These are phyloP conservation scores for Davidsoniella virescens DNA, from an alignment of 2,329 filamentous ascomycete species.

Conservation along the genomic window DNA sequence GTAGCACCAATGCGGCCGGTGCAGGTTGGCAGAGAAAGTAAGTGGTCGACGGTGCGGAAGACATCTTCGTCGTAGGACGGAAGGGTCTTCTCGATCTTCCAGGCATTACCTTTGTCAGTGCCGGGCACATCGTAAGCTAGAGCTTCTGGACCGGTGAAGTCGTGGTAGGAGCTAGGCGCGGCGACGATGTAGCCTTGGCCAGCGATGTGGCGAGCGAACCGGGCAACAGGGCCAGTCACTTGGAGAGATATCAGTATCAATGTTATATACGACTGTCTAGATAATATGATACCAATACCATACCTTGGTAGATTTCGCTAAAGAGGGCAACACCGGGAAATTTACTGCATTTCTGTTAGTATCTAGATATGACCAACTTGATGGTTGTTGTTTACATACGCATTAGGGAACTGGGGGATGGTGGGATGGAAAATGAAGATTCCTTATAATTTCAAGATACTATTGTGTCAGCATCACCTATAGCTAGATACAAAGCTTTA, in stretches of 20 bases:
- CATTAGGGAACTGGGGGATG: slow-evolving; percentile 72
- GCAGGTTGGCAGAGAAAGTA: slow-evolving; percentile 59
- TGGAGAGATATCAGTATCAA: slow-evolving; percentile 9
- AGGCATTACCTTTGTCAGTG: slow-evolving; percentile 74
- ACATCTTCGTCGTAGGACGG: slow-evolving; percentile 76
- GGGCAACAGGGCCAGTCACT: slow-evolving; percentile 81
- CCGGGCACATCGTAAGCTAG: slow-evolving; percentile 75
- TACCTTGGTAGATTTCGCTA: slow-evolving; percentile 92
- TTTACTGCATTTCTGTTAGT: slow-evolving; percentile 24
- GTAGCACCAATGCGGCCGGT: slow-evolving; percentile 65
- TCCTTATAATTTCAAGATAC: slow-evolving; percentile 33
- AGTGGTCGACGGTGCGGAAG: slow-evolving; percentile 47
- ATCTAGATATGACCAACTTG: not conserved
- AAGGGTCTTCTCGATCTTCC: slow-evolving; percentile 73
- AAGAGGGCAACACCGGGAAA: slow-evolving; percentile 83
- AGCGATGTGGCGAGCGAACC: slow-evolving; percentile 82
- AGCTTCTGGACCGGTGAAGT: slow-evolving; percentile 74
- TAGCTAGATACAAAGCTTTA: not conserved
- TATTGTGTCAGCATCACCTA: not conserved
- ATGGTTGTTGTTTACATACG: slow-evolving; percentile 31
- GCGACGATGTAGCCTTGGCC: slow-evolving; percentile 88
- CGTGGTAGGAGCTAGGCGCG: slow-evolving; percentile 80
- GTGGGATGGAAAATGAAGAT: slow-evolving; percentile 80
- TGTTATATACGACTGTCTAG: not conserved
- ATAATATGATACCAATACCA: slow-evolving; percentile 1